Evolutionary conservation across 176 grass and related monocot species (phyloP).

Genomic region (Melocanna baccifera): DNA sequence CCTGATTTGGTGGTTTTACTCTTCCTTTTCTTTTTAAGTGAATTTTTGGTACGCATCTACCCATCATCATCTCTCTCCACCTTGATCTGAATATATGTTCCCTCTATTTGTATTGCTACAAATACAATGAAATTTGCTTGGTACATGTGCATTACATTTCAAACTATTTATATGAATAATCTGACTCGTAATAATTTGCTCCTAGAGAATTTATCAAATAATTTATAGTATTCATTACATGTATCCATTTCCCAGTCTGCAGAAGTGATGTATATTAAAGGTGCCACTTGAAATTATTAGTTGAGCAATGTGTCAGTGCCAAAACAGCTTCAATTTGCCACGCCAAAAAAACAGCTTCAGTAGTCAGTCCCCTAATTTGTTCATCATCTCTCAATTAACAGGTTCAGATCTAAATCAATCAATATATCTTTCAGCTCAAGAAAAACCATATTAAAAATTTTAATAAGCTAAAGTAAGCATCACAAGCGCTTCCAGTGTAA

Average conservation of each 20-base stretch:
- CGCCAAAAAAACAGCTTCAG: neutral
- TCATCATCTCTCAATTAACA: neutral
- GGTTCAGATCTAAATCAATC: neutral
- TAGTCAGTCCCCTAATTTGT: neutral
- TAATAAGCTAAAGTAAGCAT: slow-evolving; percentile 17
- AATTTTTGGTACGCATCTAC: neutral
- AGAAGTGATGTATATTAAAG: neutral
- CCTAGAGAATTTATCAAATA: neutral
- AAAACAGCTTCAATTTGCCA: neutral
- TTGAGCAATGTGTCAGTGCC: neutral
- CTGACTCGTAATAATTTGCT: neutral
- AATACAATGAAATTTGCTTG: neutral
- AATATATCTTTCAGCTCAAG: neutral
- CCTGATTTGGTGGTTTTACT: neutral
- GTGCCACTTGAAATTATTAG: neutral
- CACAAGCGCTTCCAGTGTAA: neutral
- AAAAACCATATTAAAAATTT: neutral
- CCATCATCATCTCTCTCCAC: neutral
- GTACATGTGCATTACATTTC: neutral
- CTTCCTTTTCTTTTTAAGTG: neutral
- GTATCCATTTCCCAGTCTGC: neutral
- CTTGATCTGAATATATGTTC: neutral
- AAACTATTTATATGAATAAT: slow-evolving; percentile 6
- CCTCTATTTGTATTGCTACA: neutral
- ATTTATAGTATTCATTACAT: neutral